Evolutionary conservation across 176 grass and related monocot genomes (phyloP), one percentile per base, ranked within the genome.

Genomic region (Carex cristatella): DNA sequence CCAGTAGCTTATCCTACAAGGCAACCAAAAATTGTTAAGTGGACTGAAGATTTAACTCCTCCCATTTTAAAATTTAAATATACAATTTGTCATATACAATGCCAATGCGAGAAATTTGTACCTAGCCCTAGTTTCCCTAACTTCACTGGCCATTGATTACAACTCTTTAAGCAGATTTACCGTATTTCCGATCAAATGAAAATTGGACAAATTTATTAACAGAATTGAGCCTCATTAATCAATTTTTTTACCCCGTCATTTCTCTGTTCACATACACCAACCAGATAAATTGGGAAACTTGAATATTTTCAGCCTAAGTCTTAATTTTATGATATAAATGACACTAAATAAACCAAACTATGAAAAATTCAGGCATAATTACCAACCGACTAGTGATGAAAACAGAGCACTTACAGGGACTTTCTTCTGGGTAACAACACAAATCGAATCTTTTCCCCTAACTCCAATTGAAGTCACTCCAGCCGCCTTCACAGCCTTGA

Each of bases 341-440:
- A 51, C 27, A 79, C 6, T 10, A 79, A 58, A 18, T 79, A 56
- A 79, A 58, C 51, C 58, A 56, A 79, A 32, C 4, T 78, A 57
- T 35, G 54, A 57, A 30, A 54, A 78, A 58, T 16, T 78, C 33
- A 3, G 74, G 61, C 61, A 54, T 19, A 69, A 54, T 10, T 12
- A 84, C 65, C 63, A 33, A 72, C 59, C 33, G 37, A 67, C 32
- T 60, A n/a, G 30, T 27, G 3, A 30, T 59, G 18, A 64, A 53
- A 49, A 80, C 1, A 60, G 77, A 31, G 7, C 69, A 91, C 97
- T 96, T 86, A 99, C 97, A 72, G 97, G 97, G 19, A 99, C 97
- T 82, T 99, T 99, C 84, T 99, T 99, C 88, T 99, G 97, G 15
- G 97, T 99, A 86, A 99, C 97, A 65, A 99, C 97, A 84, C 91